Evolutionary conservation across 75 land plant genomes (phyloP).

Genomic region (Picea glauca): DNA sequence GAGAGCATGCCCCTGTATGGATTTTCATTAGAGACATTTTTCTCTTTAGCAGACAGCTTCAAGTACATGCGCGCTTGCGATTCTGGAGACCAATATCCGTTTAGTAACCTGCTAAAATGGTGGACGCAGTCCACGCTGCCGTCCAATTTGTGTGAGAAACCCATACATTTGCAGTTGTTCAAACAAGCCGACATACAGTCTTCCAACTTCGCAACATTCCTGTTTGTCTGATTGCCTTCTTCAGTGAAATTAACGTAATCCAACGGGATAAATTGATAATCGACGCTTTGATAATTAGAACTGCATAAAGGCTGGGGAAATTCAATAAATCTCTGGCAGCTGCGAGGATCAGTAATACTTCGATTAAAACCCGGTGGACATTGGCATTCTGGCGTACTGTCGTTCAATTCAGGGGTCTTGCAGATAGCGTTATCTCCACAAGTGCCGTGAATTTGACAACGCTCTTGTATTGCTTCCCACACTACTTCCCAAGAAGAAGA

Average conservation of each 20-base stretch:
- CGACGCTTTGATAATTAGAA: neutral
- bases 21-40: neutral
- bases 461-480: neutral
- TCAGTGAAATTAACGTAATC: slow-evolving; percentile 40
- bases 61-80: slow-evolving; percentile 20
- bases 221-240: neutral
- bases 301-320: neutral
- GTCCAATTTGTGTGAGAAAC: slow-evolving; percentile 25
- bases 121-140: slow-evolving; percentile 24
- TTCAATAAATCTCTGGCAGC: neutral
- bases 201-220: neutral
- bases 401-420: neutral
- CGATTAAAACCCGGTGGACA: slow-evolving; percentile 34
- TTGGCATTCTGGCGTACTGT: slow-evolving; percentile 5
- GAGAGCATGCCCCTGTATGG: slow-evolving; percentile 27
- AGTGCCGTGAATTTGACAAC: neutral
- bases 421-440: slow-evolving; percentile 16
- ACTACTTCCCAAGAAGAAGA: neutral
- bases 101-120: slow-evolving; percentile 2
- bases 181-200: slow-evolving; percentile 22
- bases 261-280: slow-evolving; percentile 28
- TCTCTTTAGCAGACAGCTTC: slow-evolving; percentile 22
- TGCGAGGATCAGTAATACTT: too few species aligned
- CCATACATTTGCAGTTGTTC: slow-evolving; percentile 20
- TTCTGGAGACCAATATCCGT: slow-evolving; percentile 53